Evolutionary conservation across 306 rosid genomes (phyloP), one percentile per base, ranked within the genome.

Genomic region (Cucumis hystrix): DNA sequence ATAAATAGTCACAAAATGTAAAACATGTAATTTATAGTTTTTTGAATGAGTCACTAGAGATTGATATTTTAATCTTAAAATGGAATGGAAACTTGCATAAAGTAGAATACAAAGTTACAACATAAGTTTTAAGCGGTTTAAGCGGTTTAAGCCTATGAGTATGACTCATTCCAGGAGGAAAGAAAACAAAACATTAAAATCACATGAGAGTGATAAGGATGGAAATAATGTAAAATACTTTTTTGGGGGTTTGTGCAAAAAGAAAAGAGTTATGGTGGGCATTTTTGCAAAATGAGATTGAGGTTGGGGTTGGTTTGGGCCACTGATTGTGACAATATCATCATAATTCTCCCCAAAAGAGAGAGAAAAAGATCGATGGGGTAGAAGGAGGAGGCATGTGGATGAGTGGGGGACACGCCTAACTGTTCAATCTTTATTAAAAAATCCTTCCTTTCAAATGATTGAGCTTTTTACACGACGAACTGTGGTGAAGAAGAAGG

Each of bases 341-440:
- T 87, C 49, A 79, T 71, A 54, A 74, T 77, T 68, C 70, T 39
- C 78, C 78, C 68, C 33, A 76, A 83, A 9, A 62, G 49, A 12
- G 30, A 18, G 58, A 61, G 86, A 85, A 79, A 82, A 88, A 25
- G 90, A 88, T 86, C 82, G 87, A 66, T 83, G 88, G 91, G 90
- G 75, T 86, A 51, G 83, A 90, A 91, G 88, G 87, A 76, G 96
- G 83, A 79, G 86, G 92, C 96, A 88, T 87, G 84, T 84, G 93
- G 96, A 90, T 87, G 79, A 83, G 96, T 89, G 89, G 96, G 92
- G 84, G 85, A 85, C 91, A 80, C 87, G 39, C 80, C 82, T 79
- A 80, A 79, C 84, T 79, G 86, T 41, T 79, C 84, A 67, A 74
- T 73, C 64, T 64, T 12, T 64, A 60, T 41, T 6, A 16, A 11